Conservation (phyloP, 495 filamentous ascomycete genomes). For the Pyrenula massariospora region DNA sequence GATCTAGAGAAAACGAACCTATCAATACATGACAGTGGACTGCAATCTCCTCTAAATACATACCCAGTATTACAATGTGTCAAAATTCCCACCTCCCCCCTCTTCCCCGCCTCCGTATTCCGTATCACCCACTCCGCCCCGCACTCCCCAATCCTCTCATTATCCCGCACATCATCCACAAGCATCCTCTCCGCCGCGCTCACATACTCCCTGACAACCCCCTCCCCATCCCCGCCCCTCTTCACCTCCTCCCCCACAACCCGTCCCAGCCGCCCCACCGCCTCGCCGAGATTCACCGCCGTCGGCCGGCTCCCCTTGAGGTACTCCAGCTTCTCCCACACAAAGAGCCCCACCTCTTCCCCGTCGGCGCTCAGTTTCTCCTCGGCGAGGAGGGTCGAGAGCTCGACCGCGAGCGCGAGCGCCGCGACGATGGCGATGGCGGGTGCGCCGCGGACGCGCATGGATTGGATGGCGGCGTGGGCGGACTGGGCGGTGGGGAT, state of each 20-base stretch:
- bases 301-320: constrained; percentile 81
- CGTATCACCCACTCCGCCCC: constrained; percentile 73
- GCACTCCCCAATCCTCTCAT: constrained; percentile 68
- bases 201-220: constrained; percentile 56
- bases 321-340: constrained; percentile 65
- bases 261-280: constrained; percentile 63
- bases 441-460: constrained; percentile 88
- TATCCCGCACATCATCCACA: constrained; percentile 74
- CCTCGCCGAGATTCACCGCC: constrained; percentile 88
- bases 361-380: constrained; percentile 23
- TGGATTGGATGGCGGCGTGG: constrained; percentile 84
- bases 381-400: constrained; percentile 12
- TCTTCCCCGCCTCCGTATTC: constrained; percentile 20
- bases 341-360: constrained; percentile 52
- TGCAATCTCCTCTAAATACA: constrained; percentile 8
- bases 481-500: constrained; percentile 68
- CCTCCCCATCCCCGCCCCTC: constrained; percentile 20
- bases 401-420: constrained; percentile 62
- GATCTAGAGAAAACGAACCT: constrained; percentile 39
- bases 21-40: constrained; percentile 1
- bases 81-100: constrained; percentile 54
- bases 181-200: constrained; percentile 75
- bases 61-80: constrained; percentile 98
- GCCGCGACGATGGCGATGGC: constrained; percentile 96
- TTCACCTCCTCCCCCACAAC: constrained; percentile 31